Conservation (phyloP, 805 yeast genomes). For the Metschnikowia chrysomelidarum region DNA sequence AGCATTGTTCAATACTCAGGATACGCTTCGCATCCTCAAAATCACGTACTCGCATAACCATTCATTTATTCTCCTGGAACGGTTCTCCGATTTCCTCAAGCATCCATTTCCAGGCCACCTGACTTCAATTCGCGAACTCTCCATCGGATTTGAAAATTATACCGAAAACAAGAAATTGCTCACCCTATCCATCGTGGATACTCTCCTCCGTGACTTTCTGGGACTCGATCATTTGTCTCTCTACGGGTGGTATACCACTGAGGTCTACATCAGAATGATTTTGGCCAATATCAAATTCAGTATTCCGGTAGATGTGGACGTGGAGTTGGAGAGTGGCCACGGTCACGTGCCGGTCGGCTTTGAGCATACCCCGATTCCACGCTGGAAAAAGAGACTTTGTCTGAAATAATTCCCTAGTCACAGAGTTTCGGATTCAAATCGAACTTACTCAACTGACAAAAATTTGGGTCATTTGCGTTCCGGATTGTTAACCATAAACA, state of each 20-base stretch:
- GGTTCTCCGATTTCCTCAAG: slow-evolving; percentile 31
- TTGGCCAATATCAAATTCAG: slow-evolving; percentile 4
- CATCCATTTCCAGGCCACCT: slow-evolving; percentile 21
- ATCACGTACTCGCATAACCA: slow-evolving; percentile 28
- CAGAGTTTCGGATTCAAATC: too few relatives aligned
- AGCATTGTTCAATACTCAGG: slow-evolving; percentile 29
- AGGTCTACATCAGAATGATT: slow-evolving; percentile 13
- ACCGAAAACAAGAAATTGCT: slow-evolving; percentile 14
- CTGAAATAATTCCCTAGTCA: too few relatives aligned
- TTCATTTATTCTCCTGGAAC: slow-evolving; percentile 37
- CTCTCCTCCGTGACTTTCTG: slow-evolving; percentile 17
- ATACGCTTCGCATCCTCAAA: slow-evolving; percentile 22
- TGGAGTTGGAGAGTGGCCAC: slow-evolving; percentile 5
- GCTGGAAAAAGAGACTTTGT: too few relatives aligned
- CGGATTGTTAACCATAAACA: too few relatives aligned
- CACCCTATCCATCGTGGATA: slow-evolving; percentile 14
- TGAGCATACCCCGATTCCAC: too few relatives aligned
- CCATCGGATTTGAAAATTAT: slow-evolving; percentile 16
- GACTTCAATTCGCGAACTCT: slow-evolving; percentile 14
- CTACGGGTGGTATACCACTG: slow-evolving; percentile 25
- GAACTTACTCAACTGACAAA: too few relatives aligned
- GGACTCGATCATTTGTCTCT: slow-evolving; percentile 17
- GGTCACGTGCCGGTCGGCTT: too few relatives aligned
- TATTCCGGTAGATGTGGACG: slow-evolving; percentile 7
- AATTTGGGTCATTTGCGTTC: too few relatives aligned